Evolutionary conservation across 2,329 filamentous ascomycete species (phyloP), one percentile per base, ranked within the genome.

Genomic region (Fusarium lyarnte): DNA sequence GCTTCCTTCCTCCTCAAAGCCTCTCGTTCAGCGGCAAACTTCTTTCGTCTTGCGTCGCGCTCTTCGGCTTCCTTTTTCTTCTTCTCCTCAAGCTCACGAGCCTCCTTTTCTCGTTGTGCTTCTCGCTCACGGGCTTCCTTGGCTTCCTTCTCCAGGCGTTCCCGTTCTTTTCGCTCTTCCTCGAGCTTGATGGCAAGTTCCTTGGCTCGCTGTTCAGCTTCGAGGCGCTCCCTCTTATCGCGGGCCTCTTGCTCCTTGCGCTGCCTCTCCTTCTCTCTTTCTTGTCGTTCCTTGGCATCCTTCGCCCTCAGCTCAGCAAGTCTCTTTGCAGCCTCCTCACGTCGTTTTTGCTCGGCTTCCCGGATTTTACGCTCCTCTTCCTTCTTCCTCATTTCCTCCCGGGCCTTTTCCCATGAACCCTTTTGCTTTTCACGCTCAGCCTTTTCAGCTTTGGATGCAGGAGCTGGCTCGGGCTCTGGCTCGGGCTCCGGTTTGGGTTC

Each of bases 341-440:
- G 87, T 69, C 87, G 84, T 72, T 89, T 88, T 70, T 88, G 86
- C 70, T 92, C 90, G 6, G 88, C 89, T 70, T 90, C 89, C 69
- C 85, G 87, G 5, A 83, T 83, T 76, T 86, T 91, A 16, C 89
- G 89, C 71, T 92, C 89, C 72, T 91, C 90, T 73, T 92, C 90
- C 61, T 87, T 86, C 64, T 85, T 87, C 46, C 88, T 84, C 25
- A 88, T 91, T 73, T 93, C 91, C 76, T 93, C 91, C 59, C 91
- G 85, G 7, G 90, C 91, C 78, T 89, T 92, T 74, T 93, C 90
- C 91, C 91, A 93, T 1, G 88, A 84, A 13, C 84, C 83, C 76
- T 86, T 87, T 2, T 83, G 81, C 35, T 65, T 76, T 23, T 73
- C 58, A 29, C 82, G 74, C 51, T 82, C 81, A 13, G 71, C 35